phyloP scores from a whole-genome alignment of 306 rosid genomes.

The Trichosanthes truncata region DNA sequence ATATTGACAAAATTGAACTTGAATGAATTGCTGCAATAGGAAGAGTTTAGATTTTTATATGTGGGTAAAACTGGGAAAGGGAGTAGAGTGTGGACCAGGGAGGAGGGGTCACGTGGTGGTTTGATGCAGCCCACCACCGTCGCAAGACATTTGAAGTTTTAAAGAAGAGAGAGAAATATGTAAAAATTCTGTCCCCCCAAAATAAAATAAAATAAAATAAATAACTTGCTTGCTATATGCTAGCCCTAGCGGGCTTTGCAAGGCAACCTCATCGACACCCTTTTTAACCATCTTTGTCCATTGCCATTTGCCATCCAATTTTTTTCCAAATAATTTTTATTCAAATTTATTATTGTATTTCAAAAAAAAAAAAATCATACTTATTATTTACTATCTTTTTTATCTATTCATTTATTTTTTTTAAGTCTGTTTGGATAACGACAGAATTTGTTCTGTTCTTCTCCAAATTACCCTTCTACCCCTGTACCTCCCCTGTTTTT shows the following conservation, averaged over 20 bases:
- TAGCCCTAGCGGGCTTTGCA: slow-evolving; percentile 1
- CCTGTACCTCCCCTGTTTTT: not conserved
- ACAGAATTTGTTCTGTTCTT: not conserved
- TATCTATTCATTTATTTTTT: not conserved
- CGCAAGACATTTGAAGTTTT: not conserved
- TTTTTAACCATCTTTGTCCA: not conserved
- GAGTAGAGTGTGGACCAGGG: not conserved
- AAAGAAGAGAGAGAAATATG: not conserved
- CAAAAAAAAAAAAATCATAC: no score
- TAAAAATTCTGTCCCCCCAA: not conserved
- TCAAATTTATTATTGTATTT: not conserved
- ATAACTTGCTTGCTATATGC: not conserved
- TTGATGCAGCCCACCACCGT: slow-evolving; percentile 2
- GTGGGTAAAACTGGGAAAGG: not conserved
- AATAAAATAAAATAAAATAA: not conserved
- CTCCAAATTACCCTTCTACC: not conserved
- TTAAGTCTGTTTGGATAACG: not conserved
- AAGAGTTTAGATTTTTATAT: not conserved
- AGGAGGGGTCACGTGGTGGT: slow-evolving; percentile 2
- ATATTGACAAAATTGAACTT: not conserved
- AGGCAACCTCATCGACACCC: not conserved
- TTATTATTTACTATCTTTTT: not conserved
- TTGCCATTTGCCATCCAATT: not conserved
- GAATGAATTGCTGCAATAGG: not conserved
- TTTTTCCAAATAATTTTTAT: not conserved